phyloP scores from a whole-genome alignment of 306 rosid species.

The Biancaea sappan region DNA sequence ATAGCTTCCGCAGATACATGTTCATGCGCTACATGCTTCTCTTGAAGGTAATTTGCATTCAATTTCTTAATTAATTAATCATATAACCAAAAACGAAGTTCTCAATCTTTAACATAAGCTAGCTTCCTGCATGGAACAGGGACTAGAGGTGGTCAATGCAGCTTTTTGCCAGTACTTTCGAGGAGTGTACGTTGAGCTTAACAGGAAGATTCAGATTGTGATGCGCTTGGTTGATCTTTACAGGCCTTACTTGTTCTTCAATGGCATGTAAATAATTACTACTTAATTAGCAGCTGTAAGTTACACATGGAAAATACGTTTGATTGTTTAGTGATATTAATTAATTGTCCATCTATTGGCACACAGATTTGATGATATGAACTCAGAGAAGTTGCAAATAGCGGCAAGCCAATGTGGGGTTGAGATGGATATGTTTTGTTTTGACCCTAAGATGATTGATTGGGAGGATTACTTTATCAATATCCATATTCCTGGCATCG shows the following conservation, averaged over 20 bases:
- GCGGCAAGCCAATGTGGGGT: constrained; percentile 41
- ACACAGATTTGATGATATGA: constrained; percentile 70
- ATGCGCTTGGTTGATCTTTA: constrained; percentile 17
- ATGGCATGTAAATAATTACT: constrained; percentile 1
- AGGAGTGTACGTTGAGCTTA: background rate
- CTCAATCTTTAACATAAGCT: background rate
- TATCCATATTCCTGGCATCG: constrained; percentile 58
- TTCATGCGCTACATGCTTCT: constrained; percentile 53
- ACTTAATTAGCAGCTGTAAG: background rate
- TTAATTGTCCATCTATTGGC: background rate
- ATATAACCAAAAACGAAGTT: background rate
- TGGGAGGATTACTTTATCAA: constrained; percentile 79
- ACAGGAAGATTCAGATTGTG: constrained; percentile 10
- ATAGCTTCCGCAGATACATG: constrained; percentile 29
- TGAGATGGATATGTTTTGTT: constrained; percentile 60
- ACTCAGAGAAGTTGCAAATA: constrained; percentile 56
- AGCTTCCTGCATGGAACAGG: constrained; percentile 30
- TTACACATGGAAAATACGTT: background rate
- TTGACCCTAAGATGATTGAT: constrained; percentile 61
- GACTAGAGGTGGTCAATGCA: constrained; percentile 51
- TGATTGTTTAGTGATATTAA: background rate
- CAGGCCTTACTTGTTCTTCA: constrained; percentile 24
- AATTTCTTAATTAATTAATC: background rate
- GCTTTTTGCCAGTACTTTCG: constrained; percentile 47
- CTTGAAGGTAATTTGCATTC: constrained; percentile 58